Base-by-base conservation (phyloP, 768 basidiomycete species). In the Hygrophorus russula region DNA sequence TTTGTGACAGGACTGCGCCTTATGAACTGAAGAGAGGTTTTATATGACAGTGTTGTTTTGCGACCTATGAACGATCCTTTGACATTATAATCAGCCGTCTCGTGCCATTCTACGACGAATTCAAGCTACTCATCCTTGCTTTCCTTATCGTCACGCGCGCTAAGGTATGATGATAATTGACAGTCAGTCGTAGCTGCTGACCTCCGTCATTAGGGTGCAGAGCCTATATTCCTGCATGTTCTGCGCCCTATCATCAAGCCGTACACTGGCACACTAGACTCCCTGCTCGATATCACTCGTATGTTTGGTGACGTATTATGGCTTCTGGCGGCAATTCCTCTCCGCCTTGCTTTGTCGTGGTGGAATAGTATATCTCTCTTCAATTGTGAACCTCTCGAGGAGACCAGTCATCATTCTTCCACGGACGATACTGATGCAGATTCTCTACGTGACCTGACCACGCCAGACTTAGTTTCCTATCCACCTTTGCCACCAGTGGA, bases 101-200 rank as follows among this genome's bases (percentile, higher is more conserved):
- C 48, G 69, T 87, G 28, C 88, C 88, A 17, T 91, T 91, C 57
- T 89, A 91, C 59, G 75, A 78, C 53, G 83, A 89, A 63, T 65
- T 87, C 62, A 91, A 91, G 62, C 74, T 79, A 5, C 52, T 88
- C 34, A 66, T 73, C 18, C 67, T 89, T 5, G 55, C 90, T 7
- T 89, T 88, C 57, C 73, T 89, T 39, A 67, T 90, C 18, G 51
- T 87, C 30, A 83, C 84, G 46, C 78, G 87, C 42, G 77, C 87
- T 46, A 67, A 80, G 60, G 87, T 83, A 56, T 46, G 76, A 63
- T 35, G 46, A 20, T 33, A n/a, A 6, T 31, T 29, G 35, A 8
- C 32, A 15, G 37, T 13, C 38, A 8, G 12, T 31, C 38, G 5
- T 32, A 27, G 10, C 8, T 15, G 11, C 35, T 17, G 30, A 47